Percentiles rank a stretch among this genome's conserved stretches.
phyloP scores from a whole-genome alignment of 352 stramenopile species.

The Blastocystis sp. region DNA sequence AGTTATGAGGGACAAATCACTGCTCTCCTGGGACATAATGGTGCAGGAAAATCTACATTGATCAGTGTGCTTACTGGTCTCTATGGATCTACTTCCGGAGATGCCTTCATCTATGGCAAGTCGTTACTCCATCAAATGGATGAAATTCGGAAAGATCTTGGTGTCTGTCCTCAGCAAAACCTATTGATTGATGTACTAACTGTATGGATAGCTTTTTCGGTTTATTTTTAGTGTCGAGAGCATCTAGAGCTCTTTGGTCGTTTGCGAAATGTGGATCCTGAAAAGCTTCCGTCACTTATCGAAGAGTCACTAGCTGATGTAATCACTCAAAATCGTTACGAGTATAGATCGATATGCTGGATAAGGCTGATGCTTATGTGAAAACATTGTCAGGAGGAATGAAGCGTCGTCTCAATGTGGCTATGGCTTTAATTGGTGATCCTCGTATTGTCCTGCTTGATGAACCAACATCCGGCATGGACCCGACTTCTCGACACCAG shows the following conservation, averaged over 20 bases:
- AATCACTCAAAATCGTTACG: not conserved
- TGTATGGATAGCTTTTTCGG: conserved; percentile 57
- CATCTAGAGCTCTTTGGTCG: conserved; percentile 59
- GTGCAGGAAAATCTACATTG: conserved; percentile 67
- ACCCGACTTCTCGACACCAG: conserved; percentile 65
- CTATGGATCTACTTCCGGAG: conserved; percentile 61
- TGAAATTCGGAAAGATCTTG: conserved; percentile 70
- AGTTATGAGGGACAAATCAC: conserved; percentile 64
- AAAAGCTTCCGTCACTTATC: conserved; percentile 12
- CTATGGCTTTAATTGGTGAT: conserved; percentile 72
- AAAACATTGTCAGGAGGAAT: conserved; percentile 73
- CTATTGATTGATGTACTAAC: conserved; percentile 74
- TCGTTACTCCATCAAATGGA: conserved; percentile 67
- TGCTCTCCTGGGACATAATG: conserved; percentile 66
- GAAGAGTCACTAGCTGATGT: conserved; percentile 29
- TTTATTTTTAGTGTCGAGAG: conserved; percentile 43
- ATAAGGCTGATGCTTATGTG: conserved; percentile 66
- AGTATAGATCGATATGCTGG: conserved; percentile 62
- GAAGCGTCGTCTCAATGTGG: conserved; percentile 77
- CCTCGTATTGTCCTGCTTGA: conserved; percentile 66
- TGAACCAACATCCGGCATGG: conserved; percentile 69
- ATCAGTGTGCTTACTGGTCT: conserved; percentile 66
- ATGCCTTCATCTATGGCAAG: conserved; percentile 64
- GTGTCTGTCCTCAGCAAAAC: conserved; percentile 77
- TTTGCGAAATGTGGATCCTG: conserved; percentile 5